phyloP scores from a whole-genome alignment of 495 filamentous ascomycete species.

The Neurospora sp. region DNA sequence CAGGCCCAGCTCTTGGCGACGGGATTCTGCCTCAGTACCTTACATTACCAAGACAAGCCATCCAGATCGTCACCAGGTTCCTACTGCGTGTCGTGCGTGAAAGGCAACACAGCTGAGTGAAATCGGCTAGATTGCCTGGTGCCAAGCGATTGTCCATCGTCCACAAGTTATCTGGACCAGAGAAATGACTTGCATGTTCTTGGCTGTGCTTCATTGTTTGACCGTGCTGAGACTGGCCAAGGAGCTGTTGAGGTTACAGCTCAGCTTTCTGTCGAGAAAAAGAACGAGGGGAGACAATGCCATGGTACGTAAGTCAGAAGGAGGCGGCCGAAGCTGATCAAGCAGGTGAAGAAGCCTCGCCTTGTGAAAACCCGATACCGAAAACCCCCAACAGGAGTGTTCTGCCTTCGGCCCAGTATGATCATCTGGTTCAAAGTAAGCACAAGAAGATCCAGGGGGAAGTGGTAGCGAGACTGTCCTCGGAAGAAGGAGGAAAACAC shows the following conservation, averaged over 20 bases:
- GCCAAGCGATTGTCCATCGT: background rate
- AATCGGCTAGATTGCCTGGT: background rate
- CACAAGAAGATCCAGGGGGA: background rate
- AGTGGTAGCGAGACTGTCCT: background rate
- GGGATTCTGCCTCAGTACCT: constrained; percentile 16
- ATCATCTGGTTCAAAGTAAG: background rate
- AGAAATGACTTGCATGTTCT: background rate
- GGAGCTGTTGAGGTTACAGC: background rate
- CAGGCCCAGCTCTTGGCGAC: constrained; percentile 22
- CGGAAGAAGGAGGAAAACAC: background rate
- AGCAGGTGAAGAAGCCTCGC: background rate
- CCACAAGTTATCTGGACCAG: background rate
- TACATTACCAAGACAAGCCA: constrained; percentile 13
- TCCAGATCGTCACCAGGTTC: constrained; percentile 3
- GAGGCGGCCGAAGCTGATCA: background rate
- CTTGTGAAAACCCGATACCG: background rate
- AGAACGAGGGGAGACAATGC: background rate
- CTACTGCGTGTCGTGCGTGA: background rate
- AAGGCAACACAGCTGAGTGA: background rate
- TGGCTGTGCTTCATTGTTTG: background rate
- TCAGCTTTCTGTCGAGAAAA: background rate
- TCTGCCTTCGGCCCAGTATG: background rate
- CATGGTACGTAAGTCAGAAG: background rate
- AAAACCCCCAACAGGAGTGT: background rate
- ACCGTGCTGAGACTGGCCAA: background rate